Base-by-base conservation (phyloP, 2,329 filamentous ascomycete species). In the Ceratocystis cubensis region DNA sequence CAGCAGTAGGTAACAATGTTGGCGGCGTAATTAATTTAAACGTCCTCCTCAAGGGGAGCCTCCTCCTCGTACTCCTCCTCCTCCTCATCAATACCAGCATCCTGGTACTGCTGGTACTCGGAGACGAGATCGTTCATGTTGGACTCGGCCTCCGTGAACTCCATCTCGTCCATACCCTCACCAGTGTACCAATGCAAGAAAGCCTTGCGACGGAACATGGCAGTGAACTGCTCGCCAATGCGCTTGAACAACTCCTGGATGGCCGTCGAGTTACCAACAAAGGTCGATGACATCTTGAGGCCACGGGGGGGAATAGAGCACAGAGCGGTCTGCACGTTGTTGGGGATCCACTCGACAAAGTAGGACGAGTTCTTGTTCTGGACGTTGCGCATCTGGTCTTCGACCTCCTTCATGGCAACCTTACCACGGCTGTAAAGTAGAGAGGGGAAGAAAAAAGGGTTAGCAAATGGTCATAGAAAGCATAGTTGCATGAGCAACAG, bases 121-220 rank as follows among this genome's bases (percentile, higher is more conserved):
- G 91, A 96, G 75, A 99, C 93, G 76, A 99, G 83, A 80, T 99
- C 94, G 84, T 99, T 97, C 94, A 99, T 97, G 85, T 99, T 99
- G 81, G 90, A 96, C 88, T 99, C 94, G 74, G 94, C 94, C 86
- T 99, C 94, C 77, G 94, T 99, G 84, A 99, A 99, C 84, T 99
- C 94, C 94, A 99, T 97, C 88, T 99, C 94, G 81, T 99, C 94
- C 94, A 99, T 99, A 82, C 94, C 94, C 86, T 99, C 94, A 76
- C 92, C 92, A 86, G 94, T 99, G 83, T 99, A 99, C 94, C 94
- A 99, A 84, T 97, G 94, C 86, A 99, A 90, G 91, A 99, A 99
- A 87, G 94, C 94, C 89, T 97, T 99, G 82, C 94, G 91, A 82
- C 94, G 87, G 88, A 99, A 99, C 94, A 99, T 99, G 78, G 92